Conservation (phyloP, 2,329 filamentous ascomycete species). For the Stachybotrys chlorohalonatus region DNA sequence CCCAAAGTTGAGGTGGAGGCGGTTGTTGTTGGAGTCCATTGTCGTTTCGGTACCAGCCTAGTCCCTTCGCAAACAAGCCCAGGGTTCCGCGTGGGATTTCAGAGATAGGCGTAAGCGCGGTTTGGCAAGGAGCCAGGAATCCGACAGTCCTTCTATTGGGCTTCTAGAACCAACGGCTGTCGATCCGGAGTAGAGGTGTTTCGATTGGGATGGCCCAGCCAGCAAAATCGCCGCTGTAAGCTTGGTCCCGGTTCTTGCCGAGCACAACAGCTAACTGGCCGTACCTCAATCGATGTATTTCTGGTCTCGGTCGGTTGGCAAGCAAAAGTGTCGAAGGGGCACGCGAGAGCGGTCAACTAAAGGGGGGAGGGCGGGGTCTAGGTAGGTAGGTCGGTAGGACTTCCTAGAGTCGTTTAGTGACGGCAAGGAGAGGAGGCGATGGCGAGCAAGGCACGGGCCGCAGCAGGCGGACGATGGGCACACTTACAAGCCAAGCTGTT, state of each 20-base stretch:
- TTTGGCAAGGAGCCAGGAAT: neutral
- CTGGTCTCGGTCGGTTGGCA: neutral
- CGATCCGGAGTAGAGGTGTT: neutral
- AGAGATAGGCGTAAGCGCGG: neutral
- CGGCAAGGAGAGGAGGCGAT: slow-evolving; percentile 6
- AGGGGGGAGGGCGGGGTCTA: neutral
- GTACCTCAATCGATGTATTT: neutral
- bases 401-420: neutral
- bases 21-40: slow-evolving; percentile 51
- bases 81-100: neutral
- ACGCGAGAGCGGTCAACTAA: slow-evolving; percentile 4
- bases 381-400: neutral
- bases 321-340: neutral
- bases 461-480: neutral
- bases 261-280: neutral
- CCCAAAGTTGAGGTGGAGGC: slow-evolving; percentile 57
- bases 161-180: neutral
- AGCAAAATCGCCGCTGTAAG: neutral
- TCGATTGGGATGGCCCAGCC: neutral
- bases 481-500: neutral
- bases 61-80: slow-evolving; percentile 1
- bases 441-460: neutral
- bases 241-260: neutral
- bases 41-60: slow-evolving; percentile 12
- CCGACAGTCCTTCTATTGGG: neutral